Conservation (phyloP, 2,329 filamentous ascomycete species). For the Gremmenia infestans region DNA sequence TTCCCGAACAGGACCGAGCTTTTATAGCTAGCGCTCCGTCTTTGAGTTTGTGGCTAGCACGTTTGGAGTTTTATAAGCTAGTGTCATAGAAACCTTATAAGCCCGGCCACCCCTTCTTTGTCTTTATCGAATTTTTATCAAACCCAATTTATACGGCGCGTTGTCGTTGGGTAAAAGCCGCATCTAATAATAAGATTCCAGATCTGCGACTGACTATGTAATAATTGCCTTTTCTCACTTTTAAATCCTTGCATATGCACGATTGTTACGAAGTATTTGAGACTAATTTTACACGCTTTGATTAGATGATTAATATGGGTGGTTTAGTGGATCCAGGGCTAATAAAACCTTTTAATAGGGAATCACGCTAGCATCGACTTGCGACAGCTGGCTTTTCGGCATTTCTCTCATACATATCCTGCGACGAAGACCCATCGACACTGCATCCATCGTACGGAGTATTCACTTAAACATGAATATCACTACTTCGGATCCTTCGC, state of each 20-base stretch:
- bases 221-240: background rate
- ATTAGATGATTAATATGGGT: background rate
- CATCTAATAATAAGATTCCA: background rate
- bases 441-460: too few species aligned
- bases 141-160: background rate
- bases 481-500: background rate
- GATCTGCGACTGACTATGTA: background rate
- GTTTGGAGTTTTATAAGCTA: constrained; percentile 15
- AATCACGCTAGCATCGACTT: constrained; percentile 1
- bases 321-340: background rate
- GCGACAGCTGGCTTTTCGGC: background rate
- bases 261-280: background rate
- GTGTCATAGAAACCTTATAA: constrained; percentile 12
- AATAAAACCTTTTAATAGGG: background rate
- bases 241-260: background rate
- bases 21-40: constrained; percentile 10
- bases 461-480: background rate
- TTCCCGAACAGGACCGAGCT: background rate
- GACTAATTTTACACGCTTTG: too few species aligned
- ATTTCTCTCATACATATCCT: background rate
- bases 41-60: constrained; percentile 7
- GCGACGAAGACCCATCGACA: background rate
- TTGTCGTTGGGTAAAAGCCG: constrained; percentile 1
- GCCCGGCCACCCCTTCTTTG: constrained; percentile 2
- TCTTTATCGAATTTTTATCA: background rate